Percentiles rank a stretch among this genome's conserved stretches.
Conservation (phyloP, 1,284 basidiomycete genomes). For the Cryptococcus sp. region DNA sequence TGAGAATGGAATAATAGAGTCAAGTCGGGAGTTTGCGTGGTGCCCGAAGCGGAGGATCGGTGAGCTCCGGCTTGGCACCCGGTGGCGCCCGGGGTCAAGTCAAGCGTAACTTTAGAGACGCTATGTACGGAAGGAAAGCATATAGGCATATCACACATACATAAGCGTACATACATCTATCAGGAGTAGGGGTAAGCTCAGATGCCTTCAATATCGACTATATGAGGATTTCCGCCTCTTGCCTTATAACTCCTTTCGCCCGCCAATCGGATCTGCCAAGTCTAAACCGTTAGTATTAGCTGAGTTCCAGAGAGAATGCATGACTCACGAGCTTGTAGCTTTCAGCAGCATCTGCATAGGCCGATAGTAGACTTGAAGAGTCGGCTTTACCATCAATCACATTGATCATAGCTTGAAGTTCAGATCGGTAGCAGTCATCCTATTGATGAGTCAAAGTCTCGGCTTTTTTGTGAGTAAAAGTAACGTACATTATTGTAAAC, state of each 20-base stretch:
- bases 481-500: constrained; percentile 18
- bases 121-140: too few relatives aligned
- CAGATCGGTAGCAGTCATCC: constrained; percentile 25
- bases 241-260: constrained; percentile 7
- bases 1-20: too few relatives aligned
- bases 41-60: too few relatives aligned
- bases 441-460: constrained; percentile 3
- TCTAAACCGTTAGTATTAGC: constrained; percentile 5
- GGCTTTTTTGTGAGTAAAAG: background rate
- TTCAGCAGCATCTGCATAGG: constrained; percentile 21
- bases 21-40: too few relatives aligned
- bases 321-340: constrained; percentile 25
- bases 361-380: constrained; percentile 14
- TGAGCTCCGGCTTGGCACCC: too few relatives aligned
- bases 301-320: constrained; percentile 14
- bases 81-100: too few relatives aligned
- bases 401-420: constrained; percentile 18
- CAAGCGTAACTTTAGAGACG: too few relatives aligned
- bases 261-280: constrained; percentile 14
- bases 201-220: too few relatives aligned
- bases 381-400: constrained; percentile 22
- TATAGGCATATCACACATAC: too few relatives aligned
- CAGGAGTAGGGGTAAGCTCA: too few relatives aligned
- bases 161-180: too few relatives aligned
- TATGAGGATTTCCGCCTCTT: too few relatives aligned